phyloP scores from a whole-genome alignment of 2,329 filamentous ascomycete species.

The Ascochyta koolunga region DNA sequence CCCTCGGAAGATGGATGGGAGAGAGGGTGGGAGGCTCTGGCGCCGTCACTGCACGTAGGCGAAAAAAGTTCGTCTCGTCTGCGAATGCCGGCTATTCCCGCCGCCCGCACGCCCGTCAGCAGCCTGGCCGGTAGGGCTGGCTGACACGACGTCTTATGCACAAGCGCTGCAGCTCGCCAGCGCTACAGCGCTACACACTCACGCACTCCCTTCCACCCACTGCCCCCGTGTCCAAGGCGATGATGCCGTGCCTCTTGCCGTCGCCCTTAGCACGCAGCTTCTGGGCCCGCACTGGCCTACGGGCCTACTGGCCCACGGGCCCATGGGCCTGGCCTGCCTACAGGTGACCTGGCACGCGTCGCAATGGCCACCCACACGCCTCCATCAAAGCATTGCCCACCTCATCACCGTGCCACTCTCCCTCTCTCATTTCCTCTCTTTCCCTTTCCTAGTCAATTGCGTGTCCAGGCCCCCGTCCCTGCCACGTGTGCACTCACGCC shows the following conservation, averaged over 20 bases:
- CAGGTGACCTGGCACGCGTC: constrained; percentile 9
- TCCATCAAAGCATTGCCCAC: constrained; percentile 8
- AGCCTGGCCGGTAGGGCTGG: no score
- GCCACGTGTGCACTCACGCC: constrained; percentile 32
- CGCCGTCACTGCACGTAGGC: constrained; percentile 9
- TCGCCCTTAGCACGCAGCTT: constrained; percentile 6
- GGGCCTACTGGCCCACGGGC: neutral
- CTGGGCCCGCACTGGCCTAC: constrained; percentile 11
- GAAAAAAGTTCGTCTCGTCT: constrained; percentile 14
- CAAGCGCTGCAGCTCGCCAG: no score
- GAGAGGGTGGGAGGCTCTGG: neutral
- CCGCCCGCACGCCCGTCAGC: no score
- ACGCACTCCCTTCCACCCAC: no score
- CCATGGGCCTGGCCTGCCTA: constrained; percentile 9
- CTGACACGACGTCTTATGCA: neutral
- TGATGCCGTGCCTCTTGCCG: constrained; percentile 2
- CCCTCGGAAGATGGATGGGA: constrained; percentile 22
- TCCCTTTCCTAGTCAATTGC: constrained; percentile 19
- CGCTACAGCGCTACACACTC: no score
- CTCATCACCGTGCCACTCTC: constrained; percentile 15
- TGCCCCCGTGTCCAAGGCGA: neutral
- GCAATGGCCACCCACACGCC: constrained; percentile 11
- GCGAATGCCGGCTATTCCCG: constrained; percentile 13
- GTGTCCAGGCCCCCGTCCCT: constrained; percentile 17
- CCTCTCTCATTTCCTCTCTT: constrained; percentile 17